Base-by-base conservation (phyloP, 75 land plant species). In the Gnetum montanum region DNA sequence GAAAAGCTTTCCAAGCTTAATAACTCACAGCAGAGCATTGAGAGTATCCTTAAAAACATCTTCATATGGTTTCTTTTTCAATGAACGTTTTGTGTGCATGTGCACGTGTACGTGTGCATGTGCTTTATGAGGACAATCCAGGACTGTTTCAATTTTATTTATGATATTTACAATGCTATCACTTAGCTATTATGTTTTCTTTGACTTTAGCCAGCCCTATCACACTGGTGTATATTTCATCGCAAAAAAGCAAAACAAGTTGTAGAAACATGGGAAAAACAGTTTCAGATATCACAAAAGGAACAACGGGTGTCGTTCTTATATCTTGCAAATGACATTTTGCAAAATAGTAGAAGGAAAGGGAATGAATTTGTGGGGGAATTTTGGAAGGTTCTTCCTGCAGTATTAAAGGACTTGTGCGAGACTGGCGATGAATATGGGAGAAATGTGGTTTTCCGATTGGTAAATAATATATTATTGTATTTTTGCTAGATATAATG, bases 141-240 rank as follows among this genome's bases (percentile, higher is more conserved):
- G 3, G n/a, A 16, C 3, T 52, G 19, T 31, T 31, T 19, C 31
- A n/a, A n/a, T n/a, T n/a, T n/a, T n/a, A n/a, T n/a, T n/a, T n/a
- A n/a, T n/a, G n/a, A 8, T 46, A 22, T 22, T 22, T 46, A 27
- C 22, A 20, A 12, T 6, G 12, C 25, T 46, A 20, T 46, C n/a
- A n/a, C n/a, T n/a, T n/a, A n/a, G n/a, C n/a, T n/a, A 25, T 41
- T 43, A 15, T 41, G 27, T 25, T 12, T 25, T 12, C 33, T 61
- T 67, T 67, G 29, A 67, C 61, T 46, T 16, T 29, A 8, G 15
- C 45, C 43, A 92, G 97, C 97, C 31, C 54, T 92, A 25, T 92
- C 97, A 13, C 97, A 92, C 57, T 92, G 95, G 97, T 92, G 95
- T 57, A 92, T 92, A 35, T 92, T 88, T 63, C 97, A 92, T 61